Evolutionary conservation across 169 alveolate species (phyloP).

Genomic region (Cryptosporidium sp.): DNA sequence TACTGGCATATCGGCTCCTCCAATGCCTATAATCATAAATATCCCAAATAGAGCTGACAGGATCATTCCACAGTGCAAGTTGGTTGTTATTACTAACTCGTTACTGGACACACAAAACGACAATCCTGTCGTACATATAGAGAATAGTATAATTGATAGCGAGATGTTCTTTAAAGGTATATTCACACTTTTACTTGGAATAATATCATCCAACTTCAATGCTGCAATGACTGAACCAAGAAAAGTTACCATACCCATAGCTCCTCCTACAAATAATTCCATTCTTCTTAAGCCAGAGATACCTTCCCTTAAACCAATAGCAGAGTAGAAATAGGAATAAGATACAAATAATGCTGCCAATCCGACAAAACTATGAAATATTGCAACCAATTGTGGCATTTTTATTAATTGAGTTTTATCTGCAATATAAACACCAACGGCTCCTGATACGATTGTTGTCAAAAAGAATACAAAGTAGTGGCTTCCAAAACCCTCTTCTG

Average conservation of each 20-base stretch:
- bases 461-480: conserved; percentile 77
- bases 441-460: conserved; percentile 77
- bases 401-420: conserved; percentile 24
- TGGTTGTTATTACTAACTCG: conserved; percentile 27
- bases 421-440: conserved; percentile 79
- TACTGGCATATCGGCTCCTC: conserved; percentile 90
- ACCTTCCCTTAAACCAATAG: not conserved
- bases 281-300: conserved; percentile 6
- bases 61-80: conserved; percentile 72
- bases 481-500: conserved; percentile 67
- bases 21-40: conserved; percentile 86
- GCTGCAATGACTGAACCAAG: conserved; percentile 76
- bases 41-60: conserved; percentile 84
- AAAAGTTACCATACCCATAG: conserved; percentile 58
- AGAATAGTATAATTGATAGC: not conserved
- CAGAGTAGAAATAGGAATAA: conserved; percentile 58
- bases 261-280: conserved; percentile 52
- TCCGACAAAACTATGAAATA: conserved; percentile 56
- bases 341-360: conserved; percentile 70
- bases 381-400: conserved; percentile 71
- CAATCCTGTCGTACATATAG: conserved; percentile 26
- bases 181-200: conserved; percentile 59
- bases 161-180: conserved; percentile 32
- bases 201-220: conserved; percentile 59
- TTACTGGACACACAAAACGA: conserved; percentile 33